Evolutionary conservation across 1,139 yeast genomes (phyloP), one percentile per base, ranked within the genome.

Genomic region (Meyerozyma smithsonii): DNA sequence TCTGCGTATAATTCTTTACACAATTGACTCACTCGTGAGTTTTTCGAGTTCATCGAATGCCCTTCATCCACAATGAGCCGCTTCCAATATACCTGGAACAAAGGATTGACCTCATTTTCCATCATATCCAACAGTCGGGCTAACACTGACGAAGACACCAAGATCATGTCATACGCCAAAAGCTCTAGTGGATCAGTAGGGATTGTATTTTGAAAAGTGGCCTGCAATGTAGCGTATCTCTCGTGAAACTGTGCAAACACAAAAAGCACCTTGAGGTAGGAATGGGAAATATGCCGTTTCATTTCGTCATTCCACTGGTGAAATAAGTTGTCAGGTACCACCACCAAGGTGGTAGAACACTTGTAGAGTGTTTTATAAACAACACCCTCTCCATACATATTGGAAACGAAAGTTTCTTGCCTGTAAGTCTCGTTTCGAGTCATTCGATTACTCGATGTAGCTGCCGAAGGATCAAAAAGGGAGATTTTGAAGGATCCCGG

Each of bases 51-150:
- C 72, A 81, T 69, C 21, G 80, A 70, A 54, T 82, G 89, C 0
- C 89, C 89, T 56, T 83, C 89, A 52, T 83, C 90, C n/a, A 83
- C 76, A 14, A 83, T 78, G 21, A 82, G 58, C 21, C 89, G 54
- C 50, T 82, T 83, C 89, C 89, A 83, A 47, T 74, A 77, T 0
- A 82, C 56, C 8, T 55, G 51, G 23, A 59, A 54, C 11, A 81
- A 53, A 0, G 70, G 61, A 3, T 71, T 65, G 2, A 61, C 55
- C 1, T 50, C 49, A 14, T 45, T 37, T 8, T 45, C 34, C 35
- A 44, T 39, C 8, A 49, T 43, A 35, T 60, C 65, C 8, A 64
- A 49, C 41, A 72, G 74, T 23, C 55, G 53, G 0, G 79, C 59
- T 47, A 79, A 66, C 10, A 69, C 58, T 0, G 77, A 64, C 14